These are phyloP conservation scores for Dactylis glomerata DNA, from an alignment of 176 grass and related monocot genomes.

Conservation along the genomic window DNA sequence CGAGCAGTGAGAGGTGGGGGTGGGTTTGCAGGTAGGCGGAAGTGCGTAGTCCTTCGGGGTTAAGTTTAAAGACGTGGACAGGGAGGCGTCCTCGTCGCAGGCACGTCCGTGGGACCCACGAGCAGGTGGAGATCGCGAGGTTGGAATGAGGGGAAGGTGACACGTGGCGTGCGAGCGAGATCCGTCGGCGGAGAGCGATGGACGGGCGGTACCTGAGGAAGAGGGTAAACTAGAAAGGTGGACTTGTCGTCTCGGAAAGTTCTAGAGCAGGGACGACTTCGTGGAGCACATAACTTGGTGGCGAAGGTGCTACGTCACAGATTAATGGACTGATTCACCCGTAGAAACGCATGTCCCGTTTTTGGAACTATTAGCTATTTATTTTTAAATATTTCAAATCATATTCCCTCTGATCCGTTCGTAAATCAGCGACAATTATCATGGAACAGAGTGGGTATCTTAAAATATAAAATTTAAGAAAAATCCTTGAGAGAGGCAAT, in stretches of 20 bases:
- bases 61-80: not conserved
- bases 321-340: no score
- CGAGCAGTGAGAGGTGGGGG: not conserved
- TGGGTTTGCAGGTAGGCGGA: not conserved
- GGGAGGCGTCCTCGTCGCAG: not conserved
- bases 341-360: no score
- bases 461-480: no score
- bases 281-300: not conserved
- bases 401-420: no score
- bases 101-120: constrained; percentile 18
- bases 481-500: no score
- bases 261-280: not conserved
- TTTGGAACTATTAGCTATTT: no score
- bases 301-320: not conserved
- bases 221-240: not conserved
- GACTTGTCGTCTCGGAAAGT: not conserved
- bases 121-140: constrained; percentile 4
- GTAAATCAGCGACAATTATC: no score
- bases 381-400: no score
- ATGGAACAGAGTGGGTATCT: no score
- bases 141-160: rapidly evolving
- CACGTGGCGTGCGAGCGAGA: not conserved
- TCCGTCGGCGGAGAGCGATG: not conserved
- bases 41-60: not conserved
- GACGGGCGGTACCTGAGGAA: not conserved